These are phyloP conservation scores for Staphylotrichum tortipilum DNA, from an alignment of 495 filamentous ascomycete species.

Conservation along the genomic window DNA sequence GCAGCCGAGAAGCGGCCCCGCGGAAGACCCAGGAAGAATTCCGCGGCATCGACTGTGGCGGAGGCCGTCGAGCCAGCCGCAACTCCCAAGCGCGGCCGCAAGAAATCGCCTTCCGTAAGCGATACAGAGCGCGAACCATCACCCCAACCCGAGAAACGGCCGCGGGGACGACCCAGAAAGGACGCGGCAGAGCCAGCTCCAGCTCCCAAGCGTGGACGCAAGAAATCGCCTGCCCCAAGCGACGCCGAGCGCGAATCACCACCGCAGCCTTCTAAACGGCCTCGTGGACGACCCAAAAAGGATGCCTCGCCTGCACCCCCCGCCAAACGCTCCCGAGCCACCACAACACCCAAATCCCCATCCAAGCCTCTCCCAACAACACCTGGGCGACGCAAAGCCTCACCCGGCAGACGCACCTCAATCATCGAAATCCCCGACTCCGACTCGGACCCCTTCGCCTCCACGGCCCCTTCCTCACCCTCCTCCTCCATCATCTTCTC, in stretches of 20 bases:
- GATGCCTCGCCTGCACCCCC: conserved; percentile 7
- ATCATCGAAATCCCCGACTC: conserved; percentile 59
- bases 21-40: conserved; percentile 17
- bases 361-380: conserved; percentile 12
- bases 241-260: too few species aligned
- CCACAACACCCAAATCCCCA: conserved; percentile 3
- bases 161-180: too few species aligned
- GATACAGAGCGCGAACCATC: background rate
- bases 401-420: conserved; percentile 21
- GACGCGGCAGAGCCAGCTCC: too few species aligned
- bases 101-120: background rate
- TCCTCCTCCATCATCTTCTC: conserved; percentile 23
- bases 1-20: conserved; percentile 7
- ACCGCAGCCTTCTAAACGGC: too few species aligned
- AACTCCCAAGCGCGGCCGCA: background rate
- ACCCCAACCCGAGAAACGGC: background rate
- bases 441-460: conserved; percentile 32
- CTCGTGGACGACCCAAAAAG: conserved; percentile 18
- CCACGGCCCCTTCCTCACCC: conserved; percentile 26
- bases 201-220: too few species aligned
- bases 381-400: conserved; percentile 13
- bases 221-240: too few species aligned
- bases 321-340: conserved; percentile 7
- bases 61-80: background rate
- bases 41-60: background rate